Evolutionary conservation across 2,329 filamentous ascomycete genomes (phyloP), one percentile per base, ranked within the genome.

Genomic region (Pseudopyrenochaeta lycopersici): DNA sequence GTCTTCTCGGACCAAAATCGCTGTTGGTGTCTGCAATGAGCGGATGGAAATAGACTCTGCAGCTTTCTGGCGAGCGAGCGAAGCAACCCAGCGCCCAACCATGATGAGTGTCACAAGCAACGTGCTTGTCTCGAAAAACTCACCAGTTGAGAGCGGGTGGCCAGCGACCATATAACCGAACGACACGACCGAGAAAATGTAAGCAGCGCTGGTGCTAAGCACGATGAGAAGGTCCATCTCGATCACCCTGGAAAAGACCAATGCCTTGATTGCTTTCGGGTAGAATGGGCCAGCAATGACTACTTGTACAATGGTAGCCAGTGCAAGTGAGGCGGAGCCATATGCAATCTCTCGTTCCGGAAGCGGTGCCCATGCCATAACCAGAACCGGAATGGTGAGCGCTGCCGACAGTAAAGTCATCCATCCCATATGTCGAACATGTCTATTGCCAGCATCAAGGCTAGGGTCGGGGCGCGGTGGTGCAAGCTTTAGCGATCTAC

Each of bases 211-310:
- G 1, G 85, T 90, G 71, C 88, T 89, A 30, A 90, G 60, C 0
- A 90, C 86, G 33, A 90, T 82, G 6, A 90, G 78, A 7, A 90
- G 67, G 61, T 90, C 88, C 85, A 90, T 89, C 66, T 90, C 88
- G 15, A 90, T 81, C 1, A 88, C 77, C 2, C 77, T 70, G 0
- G 83, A 83, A 64, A 85, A 88, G 0, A 89, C 60, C 0, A 90
- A 70, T 2, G 81, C 79, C 60, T 86, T 88, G 17, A 90, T 66
- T 1, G 89, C 89, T 33, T 81, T 84, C 0, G 82, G 81, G 62
- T 92, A 92, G 73, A 92, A 92, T 0, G 85, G 85, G 0, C 84
- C 84, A 0, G 85, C 86, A n/a, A 89, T 74, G 9, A 82, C 67
- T 10, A 84, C 46, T 66, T 93, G 90, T 6, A 92, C 83, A 20